Percentiles rank a stretch among this genome's conserved stretches.
These are phyloP conservation scores for Polytrichum formosum DNA, from an alignment of 225 moss, liverwort and hornwort genomes.

Conservation along the genomic window DNA sequence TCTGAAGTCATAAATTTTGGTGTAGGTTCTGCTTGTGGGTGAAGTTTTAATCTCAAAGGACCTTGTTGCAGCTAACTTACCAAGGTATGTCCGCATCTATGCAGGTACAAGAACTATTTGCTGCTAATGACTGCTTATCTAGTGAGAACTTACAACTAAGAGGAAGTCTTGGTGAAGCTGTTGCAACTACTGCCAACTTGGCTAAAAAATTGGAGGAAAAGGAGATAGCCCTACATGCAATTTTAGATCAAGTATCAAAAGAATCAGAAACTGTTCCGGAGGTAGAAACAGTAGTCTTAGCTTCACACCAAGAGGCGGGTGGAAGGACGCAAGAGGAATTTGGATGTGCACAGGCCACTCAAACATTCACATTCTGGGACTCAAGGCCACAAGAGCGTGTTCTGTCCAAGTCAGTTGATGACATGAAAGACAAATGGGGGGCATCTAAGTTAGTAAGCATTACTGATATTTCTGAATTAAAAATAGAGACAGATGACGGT, in stretches of 20 bases:
- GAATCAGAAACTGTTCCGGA: constrained; percentile 9
- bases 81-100: constrained; percentile 15
- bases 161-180: constrained; percentile 43
- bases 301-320: background rate
- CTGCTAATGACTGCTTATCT: constrained; percentile 33
- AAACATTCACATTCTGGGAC: background rate
- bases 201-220: constrained; percentile 41
- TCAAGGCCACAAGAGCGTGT: background rate
- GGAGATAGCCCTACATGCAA: constrained; percentile 46
- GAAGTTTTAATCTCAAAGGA: too few species aligned
- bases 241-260: constrained; percentile 25
- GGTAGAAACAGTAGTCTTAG: background rate
- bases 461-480: background rate
- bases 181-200: constrained; percentile 46
- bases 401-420: background rate
- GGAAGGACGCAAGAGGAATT: background rate
- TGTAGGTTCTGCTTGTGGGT: too few species aligned
- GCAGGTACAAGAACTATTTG: constrained; percentile 49
- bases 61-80: constrained; percentile 4
- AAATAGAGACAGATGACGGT: background rate
- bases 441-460: background rate
- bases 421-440: background rate
- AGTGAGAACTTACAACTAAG: constrained; percentile 53
- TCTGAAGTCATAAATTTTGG: background rate
- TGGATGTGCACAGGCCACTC: background rate